Percentiles rank a stretch among this genome's conserved stretches.
These are phyloP conservation scores for Kitagawia praeruptora DNA, from an alignment of 129 eudicot species.

Conservation along the genomic window DNA sequence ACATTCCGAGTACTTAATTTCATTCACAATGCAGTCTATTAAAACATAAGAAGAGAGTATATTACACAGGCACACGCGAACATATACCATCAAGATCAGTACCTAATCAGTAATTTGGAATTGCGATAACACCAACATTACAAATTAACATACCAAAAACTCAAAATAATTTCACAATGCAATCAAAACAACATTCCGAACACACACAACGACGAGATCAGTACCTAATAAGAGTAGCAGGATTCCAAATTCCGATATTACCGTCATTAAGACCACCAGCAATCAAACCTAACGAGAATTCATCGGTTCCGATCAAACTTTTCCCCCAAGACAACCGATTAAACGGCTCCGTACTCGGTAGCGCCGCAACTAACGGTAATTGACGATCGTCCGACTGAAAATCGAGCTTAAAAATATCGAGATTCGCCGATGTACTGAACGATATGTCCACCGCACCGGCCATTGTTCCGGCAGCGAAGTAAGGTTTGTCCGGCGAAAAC, in stretches of 20 bases:
- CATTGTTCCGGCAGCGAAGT: slow-evolving; percentile 93
- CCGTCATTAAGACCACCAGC: slow-evolving; percentile 97
- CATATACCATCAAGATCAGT: background rate
- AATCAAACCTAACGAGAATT: slow-evolving; percentile 63
- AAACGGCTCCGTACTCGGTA: slow-evolving; percentile 73
- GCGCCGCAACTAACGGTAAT: slow-evolving; percentile 47
- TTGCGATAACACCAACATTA: background rate
- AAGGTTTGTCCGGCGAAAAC: slow-evolving; percentile 76
- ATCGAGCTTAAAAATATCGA: slow-evolving; percentile 85
- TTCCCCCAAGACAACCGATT: slow-evolving; percentile 88
- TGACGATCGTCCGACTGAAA: slow-evolving; percentile 76
- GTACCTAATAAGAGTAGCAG: slow-evolving; percentile 54
- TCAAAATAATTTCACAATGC: background rate
- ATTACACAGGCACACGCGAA: too few relatives aligned
- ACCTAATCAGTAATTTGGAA: background rate
- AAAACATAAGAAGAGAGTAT: too few relatives aligned
- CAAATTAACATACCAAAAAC: background rate
- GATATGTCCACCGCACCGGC: slow-evolving; percentile 98
- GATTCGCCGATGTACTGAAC: slow-evolving; percentile 86
- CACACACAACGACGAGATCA: background rate
- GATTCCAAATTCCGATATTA: slow-evolving; percentile 87
- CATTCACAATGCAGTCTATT: slow-evolving; percentile 3
- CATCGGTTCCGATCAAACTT: slow-evolving; percentile 51
- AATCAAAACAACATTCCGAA: background rate
- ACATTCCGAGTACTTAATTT: background rate